phyloP scores from a whole-genome alignment of 1,284 basidiomycete species.

The Flammula alnicola region DNA sequence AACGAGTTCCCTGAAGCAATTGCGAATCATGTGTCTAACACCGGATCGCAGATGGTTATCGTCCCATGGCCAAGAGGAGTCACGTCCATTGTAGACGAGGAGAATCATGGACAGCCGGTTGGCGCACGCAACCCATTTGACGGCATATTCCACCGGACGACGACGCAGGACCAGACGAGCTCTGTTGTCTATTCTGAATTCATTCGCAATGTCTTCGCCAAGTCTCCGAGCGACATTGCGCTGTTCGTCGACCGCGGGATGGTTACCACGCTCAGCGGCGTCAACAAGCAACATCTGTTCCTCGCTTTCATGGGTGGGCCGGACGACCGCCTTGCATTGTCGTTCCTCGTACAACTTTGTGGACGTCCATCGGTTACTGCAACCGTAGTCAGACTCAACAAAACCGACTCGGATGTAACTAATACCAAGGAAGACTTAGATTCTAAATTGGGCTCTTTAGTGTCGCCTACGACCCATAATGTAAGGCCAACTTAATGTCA shows the following conservation, averaged over 20 bases:
- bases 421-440: too few relatives aligned
- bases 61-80: constrained; percentile 73
- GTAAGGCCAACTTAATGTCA: constrained; percentile 25
- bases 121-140: constrained; percentile 60
- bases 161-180: constrained; percentile 48
- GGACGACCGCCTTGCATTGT: constrained; percentile 86
- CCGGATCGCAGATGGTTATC: constrained; percentile 75
- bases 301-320: constrained; percentile 92
- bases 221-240: constrained; percentile 70
- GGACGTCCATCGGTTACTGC: constrained; percentile 65
- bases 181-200: constrained; percentile 76
- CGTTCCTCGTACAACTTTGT: constrained; percentile 82
- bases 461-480: constrained; percentile 26
- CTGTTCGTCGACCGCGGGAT: constrained; percentile 77
- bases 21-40: constrained; percentile 62
- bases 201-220: constrained; percentile 79
- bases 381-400: constrained; percentile 67
- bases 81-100: constrained; percentile 33
- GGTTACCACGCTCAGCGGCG: constrained; percentile 27
- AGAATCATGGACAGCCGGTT: constrained; percentile 22
- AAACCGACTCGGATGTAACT: constrained; percentile 32
- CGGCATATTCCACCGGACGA: constrained; percentile 54
- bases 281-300: constrained; percentile 67
- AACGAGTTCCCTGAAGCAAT: constrained; percentile 77
- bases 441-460: too few relatives aligned